Conservation (phyloP, 2,329 filamentous ascomycete species). For the Aspergillus fijiensis region DNA sequence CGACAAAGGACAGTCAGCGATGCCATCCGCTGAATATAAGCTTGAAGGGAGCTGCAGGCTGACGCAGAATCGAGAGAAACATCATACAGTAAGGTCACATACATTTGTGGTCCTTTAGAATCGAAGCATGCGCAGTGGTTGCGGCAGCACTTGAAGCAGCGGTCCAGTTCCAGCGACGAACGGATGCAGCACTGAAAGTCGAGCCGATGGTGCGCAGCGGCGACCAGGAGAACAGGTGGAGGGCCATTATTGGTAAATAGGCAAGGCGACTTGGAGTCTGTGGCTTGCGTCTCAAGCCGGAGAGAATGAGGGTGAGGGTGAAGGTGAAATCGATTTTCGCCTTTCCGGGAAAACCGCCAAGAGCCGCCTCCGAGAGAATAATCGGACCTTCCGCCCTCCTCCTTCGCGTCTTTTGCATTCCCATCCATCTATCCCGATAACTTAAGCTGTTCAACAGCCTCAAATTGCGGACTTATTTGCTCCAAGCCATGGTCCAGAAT, state of each 20-base stretch:
- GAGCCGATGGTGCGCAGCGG: constrained; percentile 27
- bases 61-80: background rate
- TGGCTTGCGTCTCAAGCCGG: background rate
- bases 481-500: background rate
- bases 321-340: constrained; percentile 23
- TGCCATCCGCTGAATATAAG: background rate
- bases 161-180: constrained; percentile 38
- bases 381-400: constrained; percentile 14
- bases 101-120: background rate
- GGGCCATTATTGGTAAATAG: constrained; percentile 24
- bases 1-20: constrained; percentile 3
- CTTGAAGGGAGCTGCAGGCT: too few species aligned
- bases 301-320: background rate
- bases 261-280: background rate
- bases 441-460: background rate
- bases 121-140: constrained; percentile 21
- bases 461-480: background rate
- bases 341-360: constrained; percentile 30
- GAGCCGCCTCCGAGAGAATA: constrained; percentile 19
- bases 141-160: constrained; percentile 26
- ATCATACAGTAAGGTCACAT: background rate
- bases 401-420: background rate
- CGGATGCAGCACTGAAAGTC: constrained; percentile 20
- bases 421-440: background rate
- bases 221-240: constrained; percentile 29